Evolutionary conservation across 2,329 filamentous ascomycete species (phyloP).

Genomic region (Ampelomyces quisqualis): DNA sequence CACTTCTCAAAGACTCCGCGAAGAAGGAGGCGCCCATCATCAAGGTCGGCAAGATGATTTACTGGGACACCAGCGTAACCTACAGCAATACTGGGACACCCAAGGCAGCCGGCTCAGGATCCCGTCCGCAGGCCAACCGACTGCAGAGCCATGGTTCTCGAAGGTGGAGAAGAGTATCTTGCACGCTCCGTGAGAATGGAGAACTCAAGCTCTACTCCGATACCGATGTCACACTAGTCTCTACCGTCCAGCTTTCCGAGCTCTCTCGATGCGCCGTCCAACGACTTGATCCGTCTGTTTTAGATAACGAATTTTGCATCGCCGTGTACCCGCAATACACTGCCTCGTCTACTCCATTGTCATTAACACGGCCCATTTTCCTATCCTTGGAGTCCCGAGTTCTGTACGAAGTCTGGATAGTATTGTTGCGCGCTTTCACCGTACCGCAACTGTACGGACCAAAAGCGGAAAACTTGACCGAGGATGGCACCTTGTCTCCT

Average conservation of each 20-base stretch:
- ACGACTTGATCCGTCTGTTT: constrained; percentile 81
- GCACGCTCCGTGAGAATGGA: constrained; percentile 91
- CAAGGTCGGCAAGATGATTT: constrained; percentile 70
- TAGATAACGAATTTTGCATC: constrained; percentile 91
- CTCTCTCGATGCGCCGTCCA: constrained; percentile 89
- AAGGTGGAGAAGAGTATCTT: constrained; percentile 88
- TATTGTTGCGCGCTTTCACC: constrained; percentile 84
- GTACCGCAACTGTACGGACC: constrained; percentile 85
- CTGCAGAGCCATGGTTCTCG: constrained; percentile 59
- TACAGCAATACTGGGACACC: constrained; percentile 50
- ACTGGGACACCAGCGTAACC: constrained; percentile 67
- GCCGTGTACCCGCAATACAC: constrained; percentile 95
- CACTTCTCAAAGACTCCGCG: constrained; percentile 65
- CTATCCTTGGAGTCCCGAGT: constrained; percentile 82
- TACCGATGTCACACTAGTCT: constrained; percentile 75
- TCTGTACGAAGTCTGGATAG: constrained; percentile 97
- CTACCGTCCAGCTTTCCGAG: constrained; percentile 82
- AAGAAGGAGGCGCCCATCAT: constrained; percentile 76
- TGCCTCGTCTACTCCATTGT: constrained; percentile 68
- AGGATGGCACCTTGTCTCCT: constrained; percentile 39
- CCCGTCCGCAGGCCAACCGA: constrained; percentile 55
- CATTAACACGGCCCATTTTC: constrained; percentile 83
- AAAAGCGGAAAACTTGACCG: constrained; percentile 50
- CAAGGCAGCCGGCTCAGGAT: constrained; percentile 26
- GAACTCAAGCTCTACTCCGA: constrained; percentile 90